Base-by-base conservation (phyloP, 2,329 filamentous ascomycete genomes). In the Apiospora sp. region DNA sequence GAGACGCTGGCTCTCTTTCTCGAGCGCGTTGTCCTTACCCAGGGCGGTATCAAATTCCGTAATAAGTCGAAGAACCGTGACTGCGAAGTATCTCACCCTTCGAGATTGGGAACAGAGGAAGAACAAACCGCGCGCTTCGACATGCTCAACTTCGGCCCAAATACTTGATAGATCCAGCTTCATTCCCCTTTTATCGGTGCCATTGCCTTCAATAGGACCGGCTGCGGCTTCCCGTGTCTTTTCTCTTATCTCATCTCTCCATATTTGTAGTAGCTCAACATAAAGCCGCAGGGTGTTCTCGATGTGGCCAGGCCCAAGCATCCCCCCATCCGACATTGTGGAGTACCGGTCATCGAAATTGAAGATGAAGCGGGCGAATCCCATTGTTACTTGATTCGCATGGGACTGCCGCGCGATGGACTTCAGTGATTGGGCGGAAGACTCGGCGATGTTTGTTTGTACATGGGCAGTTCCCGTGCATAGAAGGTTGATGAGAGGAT, bases 391-490 rank as follows among this genome's bases (percentile, higher is more conserved):
- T 81, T 96, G 94, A 77, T 99, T 95, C 0, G 96, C 95, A 82
- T 98, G 93, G 10, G 93, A 94, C 79, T 99, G 96, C 44, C 94
- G 90, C 14, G 97, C 96, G 78, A 99, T 99, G 0, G 96, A 96
- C 81, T 98, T 98, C 22, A 99, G 84, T 1, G 96, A 98, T 76
- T 95, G 93, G 3, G 95, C 94, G 1, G 97, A 98, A 0, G 96
- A 98, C 61, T 91, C 90, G 0, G 96, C 97, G 80, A 99, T 98
- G 72, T 96, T 95, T 48, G 90, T 90, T 79, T 98, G 95, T 24
- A 98, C 93, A 82, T 99, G 97, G 16, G 96, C 96, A 1, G 97
- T 99, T 14, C 96, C 96, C 2, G 96, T 99, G 80, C 97, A 99
- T 4, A 99, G 86, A 1, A 99, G 87, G 80, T 98, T 98, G 82